A percentile compares a stretch with the other conserved stretches of the same genome.
Conservation (phyloP, 2,329 filamentous ascomycete genomes). For the Colletotrichum neosansevieriae region DNA sequence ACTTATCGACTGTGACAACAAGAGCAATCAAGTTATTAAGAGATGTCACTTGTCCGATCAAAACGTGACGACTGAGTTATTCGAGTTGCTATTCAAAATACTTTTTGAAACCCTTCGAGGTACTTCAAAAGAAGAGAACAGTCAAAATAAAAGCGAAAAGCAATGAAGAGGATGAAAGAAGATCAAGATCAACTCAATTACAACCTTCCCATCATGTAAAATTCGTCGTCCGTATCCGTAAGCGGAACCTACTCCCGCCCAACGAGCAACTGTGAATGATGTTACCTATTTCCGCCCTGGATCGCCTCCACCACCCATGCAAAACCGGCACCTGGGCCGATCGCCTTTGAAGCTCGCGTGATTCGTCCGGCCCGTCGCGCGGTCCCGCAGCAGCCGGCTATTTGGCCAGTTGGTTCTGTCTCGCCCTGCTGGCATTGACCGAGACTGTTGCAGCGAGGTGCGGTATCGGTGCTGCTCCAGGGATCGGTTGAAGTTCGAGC, state of each 20-base stretch:
- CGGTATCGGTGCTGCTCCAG: constrained; percentile 26
- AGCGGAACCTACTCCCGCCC: constrained; percentile 20
- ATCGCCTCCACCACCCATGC: constrained; percentile 29
- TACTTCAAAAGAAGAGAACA: background rate
- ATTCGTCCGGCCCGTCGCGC: constrained; percentile 30
- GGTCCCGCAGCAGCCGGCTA: constrained; percentile 21
- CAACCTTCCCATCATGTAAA: constrained; percentile 8
- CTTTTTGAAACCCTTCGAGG: too few relatives aligned
- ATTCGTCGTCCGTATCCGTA: constrained; percentile 11
- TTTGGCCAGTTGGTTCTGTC: constrained; percentile 10
- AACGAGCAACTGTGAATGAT: constrained; percentile 16
- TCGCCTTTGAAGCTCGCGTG: constrained; percentile 12
- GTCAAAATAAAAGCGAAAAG: background rate
- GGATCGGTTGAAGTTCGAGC: background rate
- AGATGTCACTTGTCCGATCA: too few relatives aligned
- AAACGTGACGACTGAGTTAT: too few relatives aligned
- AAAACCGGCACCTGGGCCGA: constrained; percentile 21
- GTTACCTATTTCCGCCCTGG: constrained; percentile 35
- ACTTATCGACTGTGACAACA: background rate
- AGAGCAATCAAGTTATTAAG: background rate
- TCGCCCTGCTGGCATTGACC: constrained; percentile 12
- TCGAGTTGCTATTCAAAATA: background rate
- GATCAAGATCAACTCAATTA: background rate
- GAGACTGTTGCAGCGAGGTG: constrained; percentile 6
- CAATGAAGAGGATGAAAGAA: background rate